A percentile compares a stretch with the other conserved stretches of the same genome.
Conservation (phyloP, 768 basidiomycete genomes). For the Cantharellus cinnabarinus region DNA sequence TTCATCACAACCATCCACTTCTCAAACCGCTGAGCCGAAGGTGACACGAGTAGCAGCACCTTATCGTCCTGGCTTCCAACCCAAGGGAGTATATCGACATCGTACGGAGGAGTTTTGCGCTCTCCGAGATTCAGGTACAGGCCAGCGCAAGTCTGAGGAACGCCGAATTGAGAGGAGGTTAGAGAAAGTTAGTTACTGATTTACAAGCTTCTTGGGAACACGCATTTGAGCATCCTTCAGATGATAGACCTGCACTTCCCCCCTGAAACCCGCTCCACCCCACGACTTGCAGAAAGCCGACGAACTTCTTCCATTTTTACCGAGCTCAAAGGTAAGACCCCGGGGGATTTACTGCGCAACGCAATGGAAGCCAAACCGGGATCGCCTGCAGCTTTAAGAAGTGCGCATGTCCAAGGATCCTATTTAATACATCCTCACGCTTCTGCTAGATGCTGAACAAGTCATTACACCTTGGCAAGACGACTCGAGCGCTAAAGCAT, state of each 20-base stretch:
- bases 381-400: slow-evolving; percentile 3
- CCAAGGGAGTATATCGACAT: slow-evolving; percentile 58
- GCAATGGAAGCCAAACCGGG: slow-evolving; percentile 24
- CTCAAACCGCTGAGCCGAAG: neutral
- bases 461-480: slow-evolving; percentile 89
- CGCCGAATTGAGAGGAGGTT: slow-evolving; percentile 70
- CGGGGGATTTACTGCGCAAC: slow-evolving; percentile 51
- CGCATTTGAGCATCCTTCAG: slow-evolving; percentile 10
- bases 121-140: slow-evolving; percentile 10
- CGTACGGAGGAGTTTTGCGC: slow-evolving; percentile 68
- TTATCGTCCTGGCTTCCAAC: slow-evolving; percentile 87
- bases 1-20: neutral
- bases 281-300: slow-evolving; percentile 1
- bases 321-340: slow-evolving; percentile 36
- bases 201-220: neutral
- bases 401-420: neutral
- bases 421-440: slow-evolving; percentile 8
- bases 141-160: slow-evolving; percentile 29
- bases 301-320: slow-evolving; percentile 50
- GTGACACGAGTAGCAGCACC: slow-evolving; percentile 16
- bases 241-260: slow-evolving; percentile 27
- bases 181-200: slow-evolving; percentile 48
- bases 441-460: slow-evolving; percentile 69
- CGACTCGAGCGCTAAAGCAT: slow-evolving; percentile 53
- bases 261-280: neutral